phyloP scores from a whole-genome alignment of 2,329 filamentous ascomycete species.

The Diaporthe sp. region DNA sequence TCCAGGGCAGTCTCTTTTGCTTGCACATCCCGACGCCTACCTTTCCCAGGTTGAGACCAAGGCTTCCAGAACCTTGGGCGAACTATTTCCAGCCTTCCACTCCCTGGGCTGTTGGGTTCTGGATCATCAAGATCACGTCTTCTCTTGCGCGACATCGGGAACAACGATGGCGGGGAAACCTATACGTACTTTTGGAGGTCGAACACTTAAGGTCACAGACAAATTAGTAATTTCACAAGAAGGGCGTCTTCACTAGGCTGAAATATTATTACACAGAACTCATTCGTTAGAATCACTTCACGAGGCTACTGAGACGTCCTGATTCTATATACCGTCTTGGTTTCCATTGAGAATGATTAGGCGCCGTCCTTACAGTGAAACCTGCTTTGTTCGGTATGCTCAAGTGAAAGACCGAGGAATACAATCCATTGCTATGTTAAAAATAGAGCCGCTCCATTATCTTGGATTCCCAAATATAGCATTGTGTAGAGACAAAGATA shows the following conservation, averaged over 20 bases:
- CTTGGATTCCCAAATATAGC: background rate
- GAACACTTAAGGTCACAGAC: background rate
- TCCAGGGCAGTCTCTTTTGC: background rate
- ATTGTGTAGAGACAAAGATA: background rate
- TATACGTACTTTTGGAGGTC: background rate
- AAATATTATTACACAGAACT: background rate
- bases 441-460: background rate
- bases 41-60: constrained; percentile 1
- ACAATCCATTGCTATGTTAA: background rate
- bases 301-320: too few relatives aligned
- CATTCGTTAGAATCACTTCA: background rate
- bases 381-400: background rate
- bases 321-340: background rate
- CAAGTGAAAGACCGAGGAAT: background rate
- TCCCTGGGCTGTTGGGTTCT: background rate
- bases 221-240: background rate
- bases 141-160: background rate
- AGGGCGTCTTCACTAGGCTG: background rate
- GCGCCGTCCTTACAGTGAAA: too few relatives aligned
- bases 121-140: background rate
- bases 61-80: constrained; percentile 30
- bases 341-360: background rate
- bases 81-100: background rate
- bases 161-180: too few relatives aligned
- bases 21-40: background rate